Base-by-base conservation (phyloP, 2,329 filamentous ascomycete genomes). In the Ophiostoma perfectum region DNA sequence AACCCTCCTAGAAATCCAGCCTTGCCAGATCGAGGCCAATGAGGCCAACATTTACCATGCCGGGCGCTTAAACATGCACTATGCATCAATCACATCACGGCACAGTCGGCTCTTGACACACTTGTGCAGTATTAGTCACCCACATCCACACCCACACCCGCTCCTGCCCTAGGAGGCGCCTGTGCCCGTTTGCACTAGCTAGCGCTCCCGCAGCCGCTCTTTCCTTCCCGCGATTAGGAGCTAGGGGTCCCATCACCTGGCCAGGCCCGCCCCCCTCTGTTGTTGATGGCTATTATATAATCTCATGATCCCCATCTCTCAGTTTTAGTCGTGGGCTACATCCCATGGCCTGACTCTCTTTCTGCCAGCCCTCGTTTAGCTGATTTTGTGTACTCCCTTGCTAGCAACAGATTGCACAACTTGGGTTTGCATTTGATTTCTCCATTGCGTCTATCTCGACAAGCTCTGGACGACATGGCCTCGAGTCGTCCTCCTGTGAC, bases 171-270 rank as follows among this genome's bases (percentile, higher is more conserved):
- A 49, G 47, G 18, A 49, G 18, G 47, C 14, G 27, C 9, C n/a
- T 16, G 11, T 27, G 55, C 11, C 55, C 55, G 27, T 38, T 60
- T 60, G 55, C 55, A 38, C 55, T 60, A 60, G 45, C 14, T 18
- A 49, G 55, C 55, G 55, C 12, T 60, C 55, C 55, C 55, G 55
- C 27, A 60, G 27, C 55, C 55, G 49, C 49, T 27, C 49, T 55
- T 27, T 27, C n/a, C 49, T 55, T 55, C 49, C 49, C 49, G 49
- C 27, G 49, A 27, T 11, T 27, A 44, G 42, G 42, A 7, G 42
- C 42, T 44, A 44, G 38, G 55, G 55, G 27, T 60, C 27, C 49
- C 11, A 36, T 60, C 52, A 58, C 52, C 52, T n/a, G 55, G 52
- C 52, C 27, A 58, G 52, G 27, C 27, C 27, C 5, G 36, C 9